Conservation (phyloP, 2,329 filamentous ascomycete genomes). For the Nemania sp. region DNA sequence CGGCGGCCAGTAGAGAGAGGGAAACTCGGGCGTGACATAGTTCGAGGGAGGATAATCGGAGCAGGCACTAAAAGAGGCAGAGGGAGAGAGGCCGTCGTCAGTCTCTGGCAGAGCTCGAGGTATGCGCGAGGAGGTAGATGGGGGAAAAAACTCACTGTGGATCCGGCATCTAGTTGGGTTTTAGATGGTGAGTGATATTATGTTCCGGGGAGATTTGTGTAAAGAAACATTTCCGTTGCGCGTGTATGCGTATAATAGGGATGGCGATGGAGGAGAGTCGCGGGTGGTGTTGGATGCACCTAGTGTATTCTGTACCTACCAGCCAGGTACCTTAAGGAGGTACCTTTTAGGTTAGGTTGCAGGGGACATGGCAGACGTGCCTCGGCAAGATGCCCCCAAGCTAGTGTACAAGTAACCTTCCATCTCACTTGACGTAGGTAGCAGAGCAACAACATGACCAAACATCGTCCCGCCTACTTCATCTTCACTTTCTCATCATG, state of each 20-base stretch:
- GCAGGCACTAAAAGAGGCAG: constrained; percentile 31
- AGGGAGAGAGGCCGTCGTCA: constrained; percentile 23
- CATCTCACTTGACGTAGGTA: no score
- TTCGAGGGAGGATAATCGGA: constrained; percentile 49
- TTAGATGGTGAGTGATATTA: constrained; percentile 9
- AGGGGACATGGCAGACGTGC: no score
- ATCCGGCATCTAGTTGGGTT: constrained; percentile 32
- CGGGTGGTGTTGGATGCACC: not conserved
- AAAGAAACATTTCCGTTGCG: constrained; percentile 11
- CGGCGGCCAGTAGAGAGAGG: constrained; percentile 79
- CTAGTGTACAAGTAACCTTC: no score
- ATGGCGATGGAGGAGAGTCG: constrained; percentile 12
- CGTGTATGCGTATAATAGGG: not conserved
- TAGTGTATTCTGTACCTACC: not conserved
- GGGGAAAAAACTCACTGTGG: constrained; percentile 25
- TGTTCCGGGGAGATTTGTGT: constrained; percentile 3
- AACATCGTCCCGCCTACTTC: not conserved
- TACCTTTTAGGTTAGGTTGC: not conserved
- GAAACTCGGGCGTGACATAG: constrained; percentile 75
- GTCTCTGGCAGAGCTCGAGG: not conserved
- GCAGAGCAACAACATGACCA: no score
- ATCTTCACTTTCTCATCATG: constrained; percentile 9
- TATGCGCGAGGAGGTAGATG: not conserved
- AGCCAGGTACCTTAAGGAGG: not conserved
- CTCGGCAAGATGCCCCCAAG: no score